phyloP scores from a whole-genome alignment of 225 moss, liverwort and hornwort genomes.

The Sphagnum contortum region DNA sequence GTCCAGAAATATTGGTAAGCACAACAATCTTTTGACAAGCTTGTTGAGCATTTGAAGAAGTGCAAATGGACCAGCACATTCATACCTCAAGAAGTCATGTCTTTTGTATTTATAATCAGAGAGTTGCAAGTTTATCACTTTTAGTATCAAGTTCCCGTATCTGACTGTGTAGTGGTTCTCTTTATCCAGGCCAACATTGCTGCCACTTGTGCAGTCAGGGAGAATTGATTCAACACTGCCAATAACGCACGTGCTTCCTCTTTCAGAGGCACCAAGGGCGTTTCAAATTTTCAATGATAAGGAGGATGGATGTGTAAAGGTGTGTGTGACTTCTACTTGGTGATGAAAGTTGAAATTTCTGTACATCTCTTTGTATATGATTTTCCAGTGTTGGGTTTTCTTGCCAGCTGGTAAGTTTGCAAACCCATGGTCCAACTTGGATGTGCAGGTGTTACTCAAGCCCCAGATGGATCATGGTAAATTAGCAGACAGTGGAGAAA shows the following conservation, averaged over 20 bases:
- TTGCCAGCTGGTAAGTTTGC: background rate
- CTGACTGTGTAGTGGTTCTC: background rate
- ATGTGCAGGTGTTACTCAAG: conserved; percentile 31
- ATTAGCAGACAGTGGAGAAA: conserved; percentile 10
- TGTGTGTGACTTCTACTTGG: conserved; percentile 2
- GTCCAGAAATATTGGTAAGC: conserved; percentile 69
- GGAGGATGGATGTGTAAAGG: conserved; percentile 58
- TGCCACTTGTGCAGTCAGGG: conserved; percentile 41
- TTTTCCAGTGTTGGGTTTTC: background rate
- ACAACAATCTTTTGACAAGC: too few species aligned
- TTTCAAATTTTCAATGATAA: conserved; percentile 68
- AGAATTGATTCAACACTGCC: conserved; percentile 50
- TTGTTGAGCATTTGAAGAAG: too few species aligned
- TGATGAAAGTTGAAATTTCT: too few species aligned
- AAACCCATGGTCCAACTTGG: background rate
- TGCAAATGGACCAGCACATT: too few species aligned
- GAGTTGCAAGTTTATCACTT: too few species aligned
- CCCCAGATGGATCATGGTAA: conserved; percentile 23
- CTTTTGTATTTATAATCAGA: too few species aligned
- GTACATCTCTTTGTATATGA: background rate
- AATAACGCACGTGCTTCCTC: conserved; percentile 44
- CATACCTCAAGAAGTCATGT: too few species aligned
- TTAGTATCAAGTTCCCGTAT: too few species aligned
- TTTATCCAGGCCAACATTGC: conserved; percentile 30
- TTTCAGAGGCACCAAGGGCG: conserved; percentile 51